Percentiles rank a stretch among this genome's conserved stretches.
These are phyloP conservation scores for Xerocomellus chrysenteron DNA, from an alignment of 768 basidiomycete genomes.

Conservation along the genomic window DNA sequence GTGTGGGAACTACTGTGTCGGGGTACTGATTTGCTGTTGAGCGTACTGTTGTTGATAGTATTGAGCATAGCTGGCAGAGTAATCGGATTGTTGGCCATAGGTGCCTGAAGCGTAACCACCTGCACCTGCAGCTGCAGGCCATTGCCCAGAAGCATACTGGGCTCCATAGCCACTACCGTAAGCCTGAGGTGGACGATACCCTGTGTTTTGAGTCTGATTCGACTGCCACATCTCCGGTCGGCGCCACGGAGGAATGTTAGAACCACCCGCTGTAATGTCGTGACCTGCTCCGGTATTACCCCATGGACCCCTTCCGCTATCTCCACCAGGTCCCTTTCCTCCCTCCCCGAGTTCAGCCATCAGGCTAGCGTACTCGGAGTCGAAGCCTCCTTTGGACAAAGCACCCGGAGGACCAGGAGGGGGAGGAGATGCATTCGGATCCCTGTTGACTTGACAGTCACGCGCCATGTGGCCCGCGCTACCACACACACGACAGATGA, in stretches of 20 bases:
- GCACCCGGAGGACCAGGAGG: conserved; percentile 36
- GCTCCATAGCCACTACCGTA: conserved; percentile 50
- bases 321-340: conserved; percentile 52
- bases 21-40: conserved; percentile 64
- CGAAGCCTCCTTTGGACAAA: conserved; percentile 76
- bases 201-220: conserved; percentile 50
- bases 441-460: conserved; percentile 92
- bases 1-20: conserved; percentile 30
- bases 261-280: conserved; percentile 58
- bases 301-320: conserved; percentile 55
- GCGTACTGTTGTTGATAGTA: conserved; percentile 89
- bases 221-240: conserved; percentile 86
- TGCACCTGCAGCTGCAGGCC: conserved; percentile 16
- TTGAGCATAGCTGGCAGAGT: conserved; percentile 73
- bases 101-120: conserved; percentile 33
- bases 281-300: conserved; percentile 65
- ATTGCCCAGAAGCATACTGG: conserved; percentile 42
- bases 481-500: conserved; percentile 98
- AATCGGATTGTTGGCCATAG: conserved; percentile 57
- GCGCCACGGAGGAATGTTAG: conserved; percentile 88
- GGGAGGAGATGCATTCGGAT: conserved; percentile 70
- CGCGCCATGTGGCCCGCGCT: conserved; percentile 99
- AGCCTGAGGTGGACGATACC: conserved; percentile 67
- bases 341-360: conserved; percentile 98
- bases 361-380: conserved; percentile 94